These are phyloP conservation scores for Mucor indicus DNA, from an alignment of 371 early-diverging fungal genomes.

Conservation along the genomic window DNA sequence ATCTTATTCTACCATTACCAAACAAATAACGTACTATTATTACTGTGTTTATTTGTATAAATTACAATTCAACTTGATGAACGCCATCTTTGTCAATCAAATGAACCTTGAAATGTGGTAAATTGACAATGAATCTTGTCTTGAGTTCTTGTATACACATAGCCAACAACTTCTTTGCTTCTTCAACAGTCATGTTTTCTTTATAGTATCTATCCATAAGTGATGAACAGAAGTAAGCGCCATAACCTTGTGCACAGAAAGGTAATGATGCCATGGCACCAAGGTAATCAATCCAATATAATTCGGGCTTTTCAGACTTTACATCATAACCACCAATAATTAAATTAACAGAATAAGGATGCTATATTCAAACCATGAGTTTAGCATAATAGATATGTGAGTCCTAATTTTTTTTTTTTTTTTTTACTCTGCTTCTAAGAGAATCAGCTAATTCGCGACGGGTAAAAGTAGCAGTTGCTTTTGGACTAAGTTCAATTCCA, in stretches of 20 bases:
- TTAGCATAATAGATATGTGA: too few relatives aligned
- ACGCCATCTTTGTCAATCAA: conserved; percentile 86
- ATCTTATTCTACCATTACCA: too few relatives aligned
- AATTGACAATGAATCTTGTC: conserved; percentile 83
- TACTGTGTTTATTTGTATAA: too few relatives aligned
- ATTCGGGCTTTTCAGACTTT: conserved; percentile 67
- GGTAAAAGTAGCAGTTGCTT: conserved; percentile 83
- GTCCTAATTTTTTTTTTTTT: too few relatives aligned
- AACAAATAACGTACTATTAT: too few relatives aligned
- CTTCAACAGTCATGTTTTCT: conserved; percentile 79
- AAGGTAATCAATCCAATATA: conserved; percentile 95
- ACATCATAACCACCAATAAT: conserved; percentile 85
- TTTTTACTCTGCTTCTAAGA: conserved; percentile 80
- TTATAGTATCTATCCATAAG: conserved; percentile 93
- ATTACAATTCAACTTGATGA: conserved; percentile 53
- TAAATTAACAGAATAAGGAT: conserved; percentile 88
- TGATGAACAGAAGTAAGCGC: conserved; percentile 87
- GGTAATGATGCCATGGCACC: conserved; percentile 77
- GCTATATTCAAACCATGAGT: conserved; percentile 32
- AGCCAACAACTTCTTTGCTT: conserved; percentile 75
- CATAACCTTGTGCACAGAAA: conserved; percentile 94
- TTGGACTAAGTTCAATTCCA: conserved; percentile 77
- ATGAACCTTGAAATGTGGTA: conserved; percentile 82
- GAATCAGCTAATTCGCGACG: conserved; percentile 85
- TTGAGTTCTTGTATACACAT: conserved; percentile 88